phyloP scores from a whole-genome alignment of 1,284 basidiomycete species.

The Pulveroboletus ridleyi region DNA sequence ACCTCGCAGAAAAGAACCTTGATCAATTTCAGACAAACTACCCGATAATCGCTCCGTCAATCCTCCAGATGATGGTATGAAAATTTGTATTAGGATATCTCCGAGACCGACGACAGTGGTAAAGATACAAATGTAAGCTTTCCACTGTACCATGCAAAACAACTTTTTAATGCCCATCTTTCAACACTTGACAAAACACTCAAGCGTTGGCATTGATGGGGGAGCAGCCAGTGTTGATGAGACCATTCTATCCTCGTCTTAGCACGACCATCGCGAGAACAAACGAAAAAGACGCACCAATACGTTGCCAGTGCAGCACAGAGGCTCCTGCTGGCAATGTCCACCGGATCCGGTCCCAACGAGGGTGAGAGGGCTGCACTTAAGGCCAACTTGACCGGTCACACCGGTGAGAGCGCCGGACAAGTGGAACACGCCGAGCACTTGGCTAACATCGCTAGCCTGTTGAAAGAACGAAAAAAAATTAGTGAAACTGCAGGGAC shows the following conservation, averaged over 20 bases:
- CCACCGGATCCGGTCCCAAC: slow-evolving; percentile 17
- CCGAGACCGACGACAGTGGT: neutral
- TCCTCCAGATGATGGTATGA: no score
- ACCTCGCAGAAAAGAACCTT: no score
- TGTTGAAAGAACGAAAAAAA: neutral
- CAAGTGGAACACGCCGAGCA: neutral
- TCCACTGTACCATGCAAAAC: neutral
- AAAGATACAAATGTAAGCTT: neutral
- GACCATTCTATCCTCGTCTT: slow-evolving; percentile 29
- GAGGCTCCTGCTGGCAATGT: slow-evolving; percentile 27
- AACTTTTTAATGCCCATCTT: neutral
- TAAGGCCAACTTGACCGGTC: slow-evolving; percentile 3
- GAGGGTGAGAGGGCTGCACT: slow-evolving; percentile 11
- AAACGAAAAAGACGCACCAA: slow-evolving; percentile 9
- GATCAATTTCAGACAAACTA: no score
- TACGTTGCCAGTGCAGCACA: slow-evolving; percentile 36
- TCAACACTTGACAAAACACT: neutral
- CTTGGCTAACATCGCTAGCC: neutral
- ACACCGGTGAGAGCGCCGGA: neutral
- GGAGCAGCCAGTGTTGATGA: slow-evolving; percentile 37
- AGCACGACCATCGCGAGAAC: neutral
- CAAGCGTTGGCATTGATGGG: slow-evolving; percentile 32
- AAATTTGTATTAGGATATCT: no score
- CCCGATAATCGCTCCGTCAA: no score
- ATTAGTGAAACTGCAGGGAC: rapidly evolving